Evolutionary conservation across 495 filamentous ascomycete genomes (phyloP), one percentile per base, ranked within the genome.

Genomic region (Paragyromitra xinjiangensis): DNA sequence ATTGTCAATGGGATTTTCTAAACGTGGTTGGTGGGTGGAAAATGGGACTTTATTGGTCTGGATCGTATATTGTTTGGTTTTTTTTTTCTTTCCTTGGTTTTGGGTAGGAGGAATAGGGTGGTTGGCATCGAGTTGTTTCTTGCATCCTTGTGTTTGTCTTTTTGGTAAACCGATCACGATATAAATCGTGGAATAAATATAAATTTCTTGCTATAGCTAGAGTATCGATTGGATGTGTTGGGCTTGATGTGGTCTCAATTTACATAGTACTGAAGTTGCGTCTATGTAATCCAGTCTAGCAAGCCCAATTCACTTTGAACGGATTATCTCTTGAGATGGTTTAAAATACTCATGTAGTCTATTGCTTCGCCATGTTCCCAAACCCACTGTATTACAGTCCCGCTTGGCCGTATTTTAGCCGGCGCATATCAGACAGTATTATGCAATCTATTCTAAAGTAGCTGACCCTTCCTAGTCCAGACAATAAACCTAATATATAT

Each of bases 1-100:
- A 91, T 98, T 81, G 95, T 98, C 69, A 96, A 97, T 83, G 89
- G 90, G 67, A 96, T 98, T 64, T 96, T 97, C 83, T 96, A 90
- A 85, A 56, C 29, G 56, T 42, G 37, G 5, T 6, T 48, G 50
- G 22, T 42, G 19, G 14, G 24, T 37, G 37, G 42, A 9, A 48
- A 37, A 42, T 42, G 16, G 37, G 58, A 37, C n/a, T 66, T 66
- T 64, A 22, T 2, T 58, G 55, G 55, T 12, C 26, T 29, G 22
- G 22, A 4, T 58, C 24, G 26, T 29, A 11, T 37, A 53, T 39
- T 34, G 37, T 61, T 69, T 55, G 6, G 12, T 11, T 39, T 37
- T 24, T 37, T 24, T 34, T 39, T 16, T 37, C 37, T 59, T 16
- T 37, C n/a, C 39, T 61, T 39, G 56, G 12, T 37, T 37, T 37